Percentiles rank a stretch among this genome's conserved stretches.
These are phyloP conservation scores for Rhododendron mucronatum DNA, from an alignment of 148 eudicot species.

Conservation along the genomic window DNA sequence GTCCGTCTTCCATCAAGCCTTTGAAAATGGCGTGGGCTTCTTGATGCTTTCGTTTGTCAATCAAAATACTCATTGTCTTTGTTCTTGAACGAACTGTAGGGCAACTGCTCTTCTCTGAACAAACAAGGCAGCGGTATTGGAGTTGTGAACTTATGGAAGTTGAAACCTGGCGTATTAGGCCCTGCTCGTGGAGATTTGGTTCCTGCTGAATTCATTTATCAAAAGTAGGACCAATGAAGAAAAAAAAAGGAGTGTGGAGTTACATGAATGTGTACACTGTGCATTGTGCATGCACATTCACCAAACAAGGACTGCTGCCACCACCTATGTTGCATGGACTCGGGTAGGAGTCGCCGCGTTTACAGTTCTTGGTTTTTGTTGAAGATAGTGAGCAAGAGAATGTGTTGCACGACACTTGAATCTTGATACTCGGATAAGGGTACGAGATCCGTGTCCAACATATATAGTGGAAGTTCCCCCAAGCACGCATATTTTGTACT, in stretches of 20 bases:
- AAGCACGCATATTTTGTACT: not conserved
- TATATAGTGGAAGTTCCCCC: not conserved
- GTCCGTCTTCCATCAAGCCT: slow-evolving; percentile 68
- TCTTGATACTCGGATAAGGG: not conserved
- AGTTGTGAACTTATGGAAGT: slow-evolving; percentile 24
- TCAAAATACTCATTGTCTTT: slow-evolving; percentile 66
- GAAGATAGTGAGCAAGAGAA: not conserved
- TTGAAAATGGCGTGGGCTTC: slow-evolving; percentile 59
- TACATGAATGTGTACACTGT: not conserved
- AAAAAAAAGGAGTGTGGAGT: not conserved
- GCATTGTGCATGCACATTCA: not conserved
- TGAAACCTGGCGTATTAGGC: slow-evolving; percentile 28
- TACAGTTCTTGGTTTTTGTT: not conserved
- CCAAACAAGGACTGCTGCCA: not conserved
- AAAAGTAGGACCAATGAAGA: not conserved
- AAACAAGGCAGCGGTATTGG: slow-evolving; percentile 42
- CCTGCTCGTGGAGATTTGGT: slow-evolving; percentile 28
- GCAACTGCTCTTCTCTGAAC: slow-evolving; percentile 59
- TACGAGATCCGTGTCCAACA: not conserved
- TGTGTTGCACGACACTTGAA: not conserved
- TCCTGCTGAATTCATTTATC: slow-evolving; percentile 22
- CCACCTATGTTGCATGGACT: not conserved
- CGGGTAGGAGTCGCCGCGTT: not conserved
- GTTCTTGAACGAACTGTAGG: slow-evolving; percentile 71
- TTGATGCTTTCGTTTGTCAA: slow-evolving; percentile 57